These are phyloP conservation scores for Plasmodium gonderi DNA, from an alignment of 169 alveolate species.

Conservation along the genomic window DNA sequence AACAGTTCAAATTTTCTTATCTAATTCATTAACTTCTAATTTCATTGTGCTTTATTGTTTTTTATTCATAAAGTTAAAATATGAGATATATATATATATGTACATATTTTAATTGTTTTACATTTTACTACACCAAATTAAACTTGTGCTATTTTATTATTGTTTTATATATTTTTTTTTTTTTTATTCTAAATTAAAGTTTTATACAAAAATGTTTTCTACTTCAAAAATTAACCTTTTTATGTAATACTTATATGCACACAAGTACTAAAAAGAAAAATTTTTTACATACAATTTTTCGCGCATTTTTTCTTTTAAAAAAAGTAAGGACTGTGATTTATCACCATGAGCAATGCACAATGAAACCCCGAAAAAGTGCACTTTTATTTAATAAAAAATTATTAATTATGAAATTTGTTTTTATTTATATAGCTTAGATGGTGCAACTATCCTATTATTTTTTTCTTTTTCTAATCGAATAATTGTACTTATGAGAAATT, in stretches of 20 bases:
- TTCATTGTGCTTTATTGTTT: not conserved
- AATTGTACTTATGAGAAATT: too few species aligned
- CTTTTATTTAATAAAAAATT: too few species aligned
- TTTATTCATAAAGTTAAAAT: not conserved
- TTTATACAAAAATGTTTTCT: not conserved
- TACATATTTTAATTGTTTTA: not conserved
- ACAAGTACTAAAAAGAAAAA: not conserved
- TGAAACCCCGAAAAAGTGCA: not conserved
- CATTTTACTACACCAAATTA: not conserved
- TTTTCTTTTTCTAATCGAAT: too few species aligned
- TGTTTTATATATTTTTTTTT: not conserved
- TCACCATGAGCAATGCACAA: not conserved
- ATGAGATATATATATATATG: not conserved
- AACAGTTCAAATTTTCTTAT: not conserved
- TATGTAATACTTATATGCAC: not conserved
- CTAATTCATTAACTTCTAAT: not conserved
- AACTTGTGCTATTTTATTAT: not conserved
- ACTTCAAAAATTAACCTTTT: not conserved
- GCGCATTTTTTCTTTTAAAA: not conserved
- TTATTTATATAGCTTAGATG: too few species aligned
- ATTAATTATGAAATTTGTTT: too few species aligned
- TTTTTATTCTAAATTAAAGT: not conserved
- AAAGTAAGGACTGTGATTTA: not conserved
- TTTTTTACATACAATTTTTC: not conserved
- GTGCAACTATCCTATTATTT: too few species aligned